Percentiles rank a stretch among this genome's conserved stretches.
phyloP scores from a whole-genome alignment of 768 basidiomycete genomes.

The Arthromyces matolae region DNA sequence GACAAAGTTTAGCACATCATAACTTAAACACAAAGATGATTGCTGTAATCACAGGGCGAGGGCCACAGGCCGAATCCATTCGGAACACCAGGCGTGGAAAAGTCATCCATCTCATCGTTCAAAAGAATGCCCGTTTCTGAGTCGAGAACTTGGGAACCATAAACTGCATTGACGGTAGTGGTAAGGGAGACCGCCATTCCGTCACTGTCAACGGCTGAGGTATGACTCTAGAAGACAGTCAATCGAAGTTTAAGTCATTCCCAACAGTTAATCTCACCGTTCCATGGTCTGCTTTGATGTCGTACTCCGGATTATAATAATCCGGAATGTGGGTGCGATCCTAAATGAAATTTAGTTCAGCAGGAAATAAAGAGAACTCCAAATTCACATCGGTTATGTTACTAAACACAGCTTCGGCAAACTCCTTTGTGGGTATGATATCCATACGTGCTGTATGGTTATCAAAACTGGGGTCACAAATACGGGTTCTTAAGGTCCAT shows the following conservation, averaged over 20 bases:
- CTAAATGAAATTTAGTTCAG: constrained; percentile 33
- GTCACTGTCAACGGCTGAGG: constrained; percentile 75
- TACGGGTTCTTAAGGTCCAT: constrained; percentile 55
- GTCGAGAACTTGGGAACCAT: constrained; percentile 87
- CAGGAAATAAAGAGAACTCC: background rate
- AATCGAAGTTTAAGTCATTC: background rate
- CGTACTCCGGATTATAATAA: constrained; percentile 84
- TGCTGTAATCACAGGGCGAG: constrained; percentile 56
- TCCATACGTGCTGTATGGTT: constrained; percentile 53
- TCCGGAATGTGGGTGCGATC: constrained; percentile 74
- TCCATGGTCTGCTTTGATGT: constrained; percentile 78
- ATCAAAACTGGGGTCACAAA: constrained; percentile 75
- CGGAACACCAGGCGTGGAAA: constrained; percentile 78
- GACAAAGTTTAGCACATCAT: constrained; percentile 5
- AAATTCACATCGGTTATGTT: constrained; percentile 81
- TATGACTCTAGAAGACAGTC: constrained; percentile 64
- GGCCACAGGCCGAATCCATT: constrained; percentile 83
- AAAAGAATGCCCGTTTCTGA: constrained; percentile 83
- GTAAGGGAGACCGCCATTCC: constrained; percentile 89
- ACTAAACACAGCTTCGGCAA: constrained; percentile 51
- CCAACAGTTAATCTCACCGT: constrained; percentile 49
- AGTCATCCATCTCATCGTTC: constrained; percentile 97
- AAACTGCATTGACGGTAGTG: constrained; percentile 85
- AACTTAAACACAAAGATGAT: background rate
- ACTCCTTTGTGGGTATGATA: constrained; percentile 67